These are phyloP conservation scores for Boletus barrowsii DNA, from an alignment of 768 basidiomycete species.

Conservation along the genomic window DNA sequence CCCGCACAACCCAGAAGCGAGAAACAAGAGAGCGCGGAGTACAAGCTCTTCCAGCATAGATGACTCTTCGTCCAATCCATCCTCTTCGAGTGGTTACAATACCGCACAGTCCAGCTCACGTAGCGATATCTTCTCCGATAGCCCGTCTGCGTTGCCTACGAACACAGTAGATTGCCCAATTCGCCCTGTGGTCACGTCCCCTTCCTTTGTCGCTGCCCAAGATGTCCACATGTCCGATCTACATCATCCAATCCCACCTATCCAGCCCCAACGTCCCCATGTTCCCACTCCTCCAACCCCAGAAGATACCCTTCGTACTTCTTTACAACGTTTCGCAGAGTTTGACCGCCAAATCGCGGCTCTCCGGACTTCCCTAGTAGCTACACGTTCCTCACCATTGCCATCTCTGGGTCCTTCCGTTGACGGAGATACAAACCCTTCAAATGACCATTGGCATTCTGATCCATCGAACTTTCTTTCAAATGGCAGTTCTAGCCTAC, in stretches of 20 bases:
- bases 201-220: conserved; percentile 42
- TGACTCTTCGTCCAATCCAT: conserved; percentile 29
- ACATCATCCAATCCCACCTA: conserved; percentile 21
- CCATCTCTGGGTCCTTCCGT: conserved; percentile 24
- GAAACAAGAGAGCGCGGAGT: conserved; percentile 58
- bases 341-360: conserved; percentile 54
- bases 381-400: conserved; percentile 26
- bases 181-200: conserved; percentile 21
- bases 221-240: conserved; percentile 52
- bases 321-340: conserved; percentile 50
- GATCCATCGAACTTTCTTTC: conserved; percentile 21
- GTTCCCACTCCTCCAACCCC: conserved; percentile 14
- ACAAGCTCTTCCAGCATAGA: conserved; percentile 45
- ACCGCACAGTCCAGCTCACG: conserved; percentile 36
- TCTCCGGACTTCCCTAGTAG: conserved; percentile 39
- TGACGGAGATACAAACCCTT: conserved; percentile 14
- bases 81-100: conserved; percentile 36
- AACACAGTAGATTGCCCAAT: conserved; percentile 19
- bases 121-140: conserved; percentile 28
- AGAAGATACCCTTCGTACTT: conserved; percentile 41
- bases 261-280: conserved; percentile 13
- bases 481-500: conserved; percentile 1
- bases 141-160: conserved; percentile 8
- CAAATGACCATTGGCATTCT: conserved; percentile 18
- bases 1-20: conserved; percentile 43